phyloP scores from a whole-genome alignment of 78 protist genomes.

The Tieghemostelium lacteum region DNA sequence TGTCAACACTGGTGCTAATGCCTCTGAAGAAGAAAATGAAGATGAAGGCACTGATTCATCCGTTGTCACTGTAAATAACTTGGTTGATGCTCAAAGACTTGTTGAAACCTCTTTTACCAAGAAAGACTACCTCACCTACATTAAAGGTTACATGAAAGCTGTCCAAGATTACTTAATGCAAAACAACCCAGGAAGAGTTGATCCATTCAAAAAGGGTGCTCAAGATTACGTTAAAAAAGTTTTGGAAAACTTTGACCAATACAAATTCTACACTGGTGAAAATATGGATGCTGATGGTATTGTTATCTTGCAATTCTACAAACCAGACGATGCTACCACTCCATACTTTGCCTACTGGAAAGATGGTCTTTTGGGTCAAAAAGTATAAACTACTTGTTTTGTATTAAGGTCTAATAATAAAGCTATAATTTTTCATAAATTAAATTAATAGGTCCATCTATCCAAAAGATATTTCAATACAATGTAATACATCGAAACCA shows the following conservation, averaged over 20 bases:
- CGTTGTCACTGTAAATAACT: conserved; percentile 56
- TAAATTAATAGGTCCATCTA: too few relatives aligned
- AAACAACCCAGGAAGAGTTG: conserved; percentile 83
- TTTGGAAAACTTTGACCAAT: conserved; percentile 78
- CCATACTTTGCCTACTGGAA: conserved; percentile 83
- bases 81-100: conserved; percentile 67
- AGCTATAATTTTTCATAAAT: too few relatives aligned
- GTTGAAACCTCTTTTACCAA: conserved; percentile 70
- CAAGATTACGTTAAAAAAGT: conserved; percentile 70
- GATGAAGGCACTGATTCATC: conserved; percentile 33
- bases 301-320: conserved; percentile 74
- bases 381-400: conserved; percentile 63
- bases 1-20: conserved; percentile 86
- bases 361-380: conserved; percentile 81
- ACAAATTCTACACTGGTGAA: conserved; percentile 82
- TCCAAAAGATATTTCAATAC: too few relatives aligned
- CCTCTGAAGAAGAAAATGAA: conserved; percentile 83
- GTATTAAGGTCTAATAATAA: too few relatives aligned
- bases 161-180: conserved; percentile 24
- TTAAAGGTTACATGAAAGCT: conserved; percentile 89
- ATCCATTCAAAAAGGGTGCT: conserved; percentile 69
- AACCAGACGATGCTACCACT: conserved; percentile 61
- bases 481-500: too few relatives aligned
- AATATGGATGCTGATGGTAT: conserved; percentile 85
- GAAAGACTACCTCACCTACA: conserved; percentile 82